Conservation (phyloP, 805 yeast species). For the Lachancea sp. region DNA sequence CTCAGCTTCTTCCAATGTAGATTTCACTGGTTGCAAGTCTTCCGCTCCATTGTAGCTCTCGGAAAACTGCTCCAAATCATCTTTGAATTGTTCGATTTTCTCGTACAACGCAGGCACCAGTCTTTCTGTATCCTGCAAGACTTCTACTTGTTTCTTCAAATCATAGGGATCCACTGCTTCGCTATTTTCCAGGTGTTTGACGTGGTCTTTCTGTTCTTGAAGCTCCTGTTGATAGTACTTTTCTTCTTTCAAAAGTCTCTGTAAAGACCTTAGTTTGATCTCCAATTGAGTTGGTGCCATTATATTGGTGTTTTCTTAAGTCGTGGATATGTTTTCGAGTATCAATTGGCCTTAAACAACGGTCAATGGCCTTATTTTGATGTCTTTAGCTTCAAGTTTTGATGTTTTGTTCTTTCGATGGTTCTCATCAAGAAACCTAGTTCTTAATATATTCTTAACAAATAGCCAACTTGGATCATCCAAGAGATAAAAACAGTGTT, state of each 20-base stretch:
- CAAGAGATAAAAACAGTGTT: no score
- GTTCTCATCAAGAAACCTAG: neutral
- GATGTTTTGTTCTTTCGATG: neutral
- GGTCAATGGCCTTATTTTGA: neutral
- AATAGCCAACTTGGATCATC: neutral
- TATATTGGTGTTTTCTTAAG: neutral
- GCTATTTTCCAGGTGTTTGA: slow-evolving; percentile 41
- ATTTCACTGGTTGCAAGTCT: slow-evolving; percentile 22
- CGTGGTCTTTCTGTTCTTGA: slow-evolving; percentile 43
- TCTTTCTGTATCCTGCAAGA: slow-evolving; percentile 47
- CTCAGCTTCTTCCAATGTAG: slow-evolving; percentile 3
- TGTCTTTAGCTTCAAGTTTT: neutral
- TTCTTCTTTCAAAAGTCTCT: slow-evolving; percentile 64
- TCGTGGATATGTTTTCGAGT: neutral
- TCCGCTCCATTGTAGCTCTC: slow-evolving; percentile 34
- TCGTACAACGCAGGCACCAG: slow-evolving; percentile 44
- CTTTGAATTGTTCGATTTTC: slow-evolving; percentile 37
- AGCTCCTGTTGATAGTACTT: slow-evolving; percentile 53
- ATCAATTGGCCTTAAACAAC: neutral
- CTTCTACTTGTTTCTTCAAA: slow-evolving; percentile 48
- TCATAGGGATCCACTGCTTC: slow-evolving; percentile 55
- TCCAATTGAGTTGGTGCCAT: slow-evolving; percentile 70
- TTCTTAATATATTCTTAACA: neutral
- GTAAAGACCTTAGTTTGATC: slow-evolving; percentile 64
- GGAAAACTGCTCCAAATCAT: slow-evolving; percentile 37